These are phyloP conservation scores for Backusella mclennaniae DNA, from an alignment of 192 early-diverging fungal genomes.

Conservation along the genomic window DNA sequence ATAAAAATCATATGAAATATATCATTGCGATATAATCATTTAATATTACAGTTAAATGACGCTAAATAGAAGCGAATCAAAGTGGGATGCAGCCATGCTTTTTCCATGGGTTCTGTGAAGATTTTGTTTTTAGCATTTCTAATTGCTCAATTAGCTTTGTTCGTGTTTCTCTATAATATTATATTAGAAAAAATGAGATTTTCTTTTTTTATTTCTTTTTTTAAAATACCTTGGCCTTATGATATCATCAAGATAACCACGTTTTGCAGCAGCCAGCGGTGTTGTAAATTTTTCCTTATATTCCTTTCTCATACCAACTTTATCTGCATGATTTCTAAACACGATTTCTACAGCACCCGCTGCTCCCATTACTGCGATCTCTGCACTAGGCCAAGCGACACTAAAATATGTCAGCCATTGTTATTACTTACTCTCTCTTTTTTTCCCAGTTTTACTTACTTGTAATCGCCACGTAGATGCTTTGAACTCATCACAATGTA, in stretches of 20 bases:
- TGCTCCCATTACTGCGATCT: conserved; percentile 98
- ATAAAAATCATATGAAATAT: neutral
- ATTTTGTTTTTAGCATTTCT: conserved; percentile 74
- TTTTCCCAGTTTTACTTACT: conserved; percentile 17
- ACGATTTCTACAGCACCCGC: conserved; percentile 98
- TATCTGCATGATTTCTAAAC: conserved; percentile 68
- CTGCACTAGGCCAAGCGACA: conserved; percentile 94
- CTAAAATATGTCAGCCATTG: conserved; percentile 36
- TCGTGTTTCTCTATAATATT: conserved; percentile 56
- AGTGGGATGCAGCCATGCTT: conserved; percentile 97
- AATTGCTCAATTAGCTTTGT: conserved; percentile 86
- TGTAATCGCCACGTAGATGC: conserved; percentile 88
- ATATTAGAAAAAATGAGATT: conserved; percentile 24
- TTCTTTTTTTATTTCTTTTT: neutral
- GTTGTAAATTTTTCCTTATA: conserved; percentile 93
- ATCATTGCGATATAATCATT: neutral
- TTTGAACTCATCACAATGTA: conserved; percentile 98
- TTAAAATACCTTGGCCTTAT: conserved; percentile 40
- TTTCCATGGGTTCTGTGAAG: conserved; percentile 74
- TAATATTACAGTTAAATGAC: neutral
- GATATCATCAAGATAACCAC: conserved; percentile 83
- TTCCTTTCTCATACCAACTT: conserved; percentile 74
- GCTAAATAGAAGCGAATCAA: conserved; percentile 37
- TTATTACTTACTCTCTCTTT: neutral
- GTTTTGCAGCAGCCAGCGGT: conserved; percentile 89